Base-by-base conservation (phyloP, 148 eudicot species). In the Bassia scoparia region DNA sequence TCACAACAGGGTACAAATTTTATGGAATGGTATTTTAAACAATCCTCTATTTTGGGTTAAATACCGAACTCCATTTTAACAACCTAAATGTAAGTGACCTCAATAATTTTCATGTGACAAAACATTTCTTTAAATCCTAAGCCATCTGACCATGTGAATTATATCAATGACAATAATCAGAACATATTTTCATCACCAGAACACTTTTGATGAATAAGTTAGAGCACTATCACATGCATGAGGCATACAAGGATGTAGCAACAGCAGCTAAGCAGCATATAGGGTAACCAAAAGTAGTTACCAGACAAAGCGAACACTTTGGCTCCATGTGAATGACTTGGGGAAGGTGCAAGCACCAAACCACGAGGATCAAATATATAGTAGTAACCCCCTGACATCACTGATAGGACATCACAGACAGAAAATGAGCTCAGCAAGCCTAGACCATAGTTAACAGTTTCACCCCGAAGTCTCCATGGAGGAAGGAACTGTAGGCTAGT, bases 341-440 rank as follows among this genome's bases (percentile, higher is more conserved):
- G 84, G 49, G 96, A 88, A 79, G 82, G 78, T 38, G 86, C 74
- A 84, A 95, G 83, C 69, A 89, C 94, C 79, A 86, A 77, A 62
- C 99, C 99, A 62, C 87, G 89, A 41, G 99, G 97, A 86, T 95
- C 99, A 78, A 95, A 92, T 74, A 95, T 81, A 80, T 92, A 92
- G 77, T 89, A 88, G 84, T 73, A 85, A 53, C 96, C 97, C 78
- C 84, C 92, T 79, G 97, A 92, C 73, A 95, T 76, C 77, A 95
- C 88, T 73, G 96, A 92, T 70, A 84, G 89, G 63, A 95, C 81
- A 86, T 95, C 97, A 85, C 88, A 86, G 63, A 95, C 74, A 54
- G 84, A 84, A 68, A 88, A 95, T 78, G 90, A 81, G 83, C 96
- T 85, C 63, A 95, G 83, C 82, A 95, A 76, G 75, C 94, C 97